phyloP scores from a whole-genome alignment of 139 green algal species.

The Picochlorum costavermella region DNA sequence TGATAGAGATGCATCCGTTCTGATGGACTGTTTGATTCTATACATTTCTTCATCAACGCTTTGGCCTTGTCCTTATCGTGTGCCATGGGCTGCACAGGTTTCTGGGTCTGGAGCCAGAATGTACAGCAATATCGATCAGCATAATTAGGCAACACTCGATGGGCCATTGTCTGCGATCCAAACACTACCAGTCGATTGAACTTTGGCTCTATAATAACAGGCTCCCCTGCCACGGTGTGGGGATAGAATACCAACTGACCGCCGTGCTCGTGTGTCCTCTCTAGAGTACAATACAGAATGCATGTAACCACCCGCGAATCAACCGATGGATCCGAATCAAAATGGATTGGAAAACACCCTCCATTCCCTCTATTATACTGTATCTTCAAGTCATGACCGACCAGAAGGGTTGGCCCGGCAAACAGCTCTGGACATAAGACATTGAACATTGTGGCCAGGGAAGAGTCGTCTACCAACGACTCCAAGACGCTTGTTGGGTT shows the following conservation, averaged over 20 bases:
- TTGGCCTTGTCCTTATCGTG: background rate
- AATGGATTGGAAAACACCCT: conserved; percentile 73
- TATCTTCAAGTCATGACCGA: conserved; percentile 65
- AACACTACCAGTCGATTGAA: conserved; percentile 67
- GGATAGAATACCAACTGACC: conserved; percentile 66
- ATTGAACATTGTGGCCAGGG: background rate
- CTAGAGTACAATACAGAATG: conserved; percentile 63
- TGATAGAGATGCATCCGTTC: background rate
- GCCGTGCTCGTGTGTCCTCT: conserved; percentile 43
- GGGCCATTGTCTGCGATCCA: conserved; percentile 52
- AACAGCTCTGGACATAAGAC: background rate
- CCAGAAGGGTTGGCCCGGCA: conserved; percentile 18
- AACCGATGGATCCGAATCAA: conserved; percentile 53
- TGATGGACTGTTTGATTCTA: conserved; percentile 31
- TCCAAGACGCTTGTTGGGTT: too few species aligned
- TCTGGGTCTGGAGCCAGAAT: conserved; percentile 37
- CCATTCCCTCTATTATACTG: conserved; percentile 41
- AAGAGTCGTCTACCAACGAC: too few species aligned
- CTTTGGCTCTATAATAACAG: conserved; percentile 22
- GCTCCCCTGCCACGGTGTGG: conserved; percentile 28
- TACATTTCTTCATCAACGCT: background rate
- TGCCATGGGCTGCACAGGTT: background rate
- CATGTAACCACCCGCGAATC: conserved; percentile 55
- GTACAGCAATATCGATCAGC: conserved; percentile 59
- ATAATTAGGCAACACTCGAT: conserved; percentile 43